phyloP scores from a whole-genome alignment of 345 rosid genomes.

The Lumnitzera littorea region DNA sequence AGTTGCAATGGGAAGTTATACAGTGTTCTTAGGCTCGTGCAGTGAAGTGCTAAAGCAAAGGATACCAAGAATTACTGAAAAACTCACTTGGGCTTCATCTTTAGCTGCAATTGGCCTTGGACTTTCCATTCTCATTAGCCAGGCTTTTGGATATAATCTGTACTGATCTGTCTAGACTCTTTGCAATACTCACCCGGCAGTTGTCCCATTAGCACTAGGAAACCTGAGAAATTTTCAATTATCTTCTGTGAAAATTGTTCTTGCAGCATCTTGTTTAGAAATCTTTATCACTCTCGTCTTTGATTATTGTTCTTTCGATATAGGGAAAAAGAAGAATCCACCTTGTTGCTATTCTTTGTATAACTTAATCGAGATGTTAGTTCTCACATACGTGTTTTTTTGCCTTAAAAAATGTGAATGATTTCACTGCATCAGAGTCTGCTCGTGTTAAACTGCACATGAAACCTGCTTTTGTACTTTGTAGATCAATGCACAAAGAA shows the following conservation, averaged over 20 bases:
- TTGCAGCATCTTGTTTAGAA: too few relatives aligned
- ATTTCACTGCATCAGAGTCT: too few relatives aligned
- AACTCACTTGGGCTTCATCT: constrained; percentile 95
- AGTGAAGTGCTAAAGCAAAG: constrained; percentile 77
- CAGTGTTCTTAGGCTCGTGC: constrained; percentile 85
- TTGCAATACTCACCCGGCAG: neutral
- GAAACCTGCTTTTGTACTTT: too few relatives aligned
- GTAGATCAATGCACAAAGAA: too few relatives aligned
- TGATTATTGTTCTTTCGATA: constrained; percentile 2
- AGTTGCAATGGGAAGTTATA: constrained; percentile 93
- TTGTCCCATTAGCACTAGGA: neutral
- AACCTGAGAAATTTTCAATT: constrained; percentile 4
- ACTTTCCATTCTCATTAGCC: constrained; percentile 74
- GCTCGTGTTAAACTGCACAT: too few relatives aligned
- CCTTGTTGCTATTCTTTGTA: too few relatives aligned
- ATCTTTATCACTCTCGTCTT: neutral
- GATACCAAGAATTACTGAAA: constrained; percentile 86
- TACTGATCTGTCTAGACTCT: constrained; percentile 27
- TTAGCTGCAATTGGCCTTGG: constrained; percentile 81
- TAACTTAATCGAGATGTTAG: too few relatives aligned
- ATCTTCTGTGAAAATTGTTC: constrained; percentile 3
- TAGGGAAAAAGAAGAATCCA: constrained; percentile 1
- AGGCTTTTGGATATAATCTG: constrained; percentile 76
- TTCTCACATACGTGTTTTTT: too few relatives aligned
- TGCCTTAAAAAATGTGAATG: too few relatives aligned